These are phyloP conservation scores for Aspergillus sp. DNA, from an alignment of 2,329 filamentous ascomycete genomes.

Conservation along the genomic window DNA sequence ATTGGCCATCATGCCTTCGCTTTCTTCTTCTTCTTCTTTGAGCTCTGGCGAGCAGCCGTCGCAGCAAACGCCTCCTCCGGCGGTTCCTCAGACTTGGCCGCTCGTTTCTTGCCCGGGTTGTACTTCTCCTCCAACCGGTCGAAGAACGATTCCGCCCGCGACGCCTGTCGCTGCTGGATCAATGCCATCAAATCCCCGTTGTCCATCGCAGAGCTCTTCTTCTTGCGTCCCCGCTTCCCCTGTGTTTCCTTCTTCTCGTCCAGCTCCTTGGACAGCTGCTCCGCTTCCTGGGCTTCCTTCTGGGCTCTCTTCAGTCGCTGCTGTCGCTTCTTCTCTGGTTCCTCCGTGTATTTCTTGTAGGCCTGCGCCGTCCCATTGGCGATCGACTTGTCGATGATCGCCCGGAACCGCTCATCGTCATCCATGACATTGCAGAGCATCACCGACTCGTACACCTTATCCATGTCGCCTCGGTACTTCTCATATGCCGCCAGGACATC, in stretches of 20 bases:
- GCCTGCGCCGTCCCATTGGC: constrained; percentile 62
- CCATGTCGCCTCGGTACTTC: constrained; percentile 70
- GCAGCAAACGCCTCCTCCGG: constrained; percentile 61
- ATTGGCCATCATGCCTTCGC: constrained; percentile 18
- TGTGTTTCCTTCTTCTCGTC: constrained; percentile 60
- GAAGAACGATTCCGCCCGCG: constrained; percentile 61
- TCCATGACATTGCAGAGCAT: constrained; percentile 82
- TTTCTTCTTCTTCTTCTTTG: constrained; percentile 31
- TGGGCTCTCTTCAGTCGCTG: constrained; percentile 60
- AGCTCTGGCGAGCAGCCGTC: constrained; percentile 36
- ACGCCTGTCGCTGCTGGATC: constrained; percentile 69
- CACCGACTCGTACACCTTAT: constrained; percentile 72
- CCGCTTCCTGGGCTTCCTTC: constrained; percentile 69
- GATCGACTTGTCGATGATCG: constrained; percentile 80
- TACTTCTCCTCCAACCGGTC: constrained; percentile 78
- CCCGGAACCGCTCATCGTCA: constrained; percentile 81
- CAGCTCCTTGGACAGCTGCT: constrained; percentile 70
- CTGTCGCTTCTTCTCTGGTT: constrained; percentile 64
- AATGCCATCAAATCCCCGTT: constrained; percentile 62
- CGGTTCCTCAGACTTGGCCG: constrained; percentile 49
- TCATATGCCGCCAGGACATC: constrained; percentile 77
- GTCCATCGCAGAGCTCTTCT: constrained; percentile 28
- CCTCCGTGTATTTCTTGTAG: constrained; percentile 68
- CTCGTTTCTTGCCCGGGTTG: constrained; percentile 45
- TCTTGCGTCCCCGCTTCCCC: constrained; percentile 13